phyloP scores from a whole-genome alignment of 805 yeast species.

The Kuraishia hungarica region DNA sequence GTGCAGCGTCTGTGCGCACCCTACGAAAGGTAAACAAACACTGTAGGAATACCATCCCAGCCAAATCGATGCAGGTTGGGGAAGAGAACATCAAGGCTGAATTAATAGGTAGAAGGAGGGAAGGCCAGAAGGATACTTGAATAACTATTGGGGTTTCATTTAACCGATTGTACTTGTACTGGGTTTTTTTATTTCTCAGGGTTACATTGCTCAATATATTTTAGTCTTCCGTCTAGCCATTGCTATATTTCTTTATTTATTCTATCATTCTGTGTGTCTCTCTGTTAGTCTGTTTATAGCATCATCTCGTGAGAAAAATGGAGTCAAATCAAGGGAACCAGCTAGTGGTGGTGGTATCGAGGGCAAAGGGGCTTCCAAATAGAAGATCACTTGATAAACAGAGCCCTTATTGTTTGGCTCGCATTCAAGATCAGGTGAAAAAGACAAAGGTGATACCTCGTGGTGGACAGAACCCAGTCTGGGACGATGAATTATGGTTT shows the following conservation, averaged over 20 bases:
- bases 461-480: slow-evolving; percentile 92
- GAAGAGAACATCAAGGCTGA: not conserved
- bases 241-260: too few relatives aligned
- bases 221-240: too few relatives aligned
- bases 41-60: not conserved
- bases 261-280: too few relatives aligned
- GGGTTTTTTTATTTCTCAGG: too few relatives aligned
- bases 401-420: slow-evolving; percentile 78
- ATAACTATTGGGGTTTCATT: not conserved
- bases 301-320: not conserved
- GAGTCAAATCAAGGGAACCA: slow-evolving; percentile 29
- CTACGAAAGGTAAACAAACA: not conserved
- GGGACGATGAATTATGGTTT: slow-evolving; percentile 73
- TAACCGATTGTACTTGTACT: not conserved
- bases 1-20: not conserved
- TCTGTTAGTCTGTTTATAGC: too few relatives aligned
- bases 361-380: slow-evolving; percentile 84
- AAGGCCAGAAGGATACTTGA: not conserved
- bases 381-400: slow-evolving; percentile 84
- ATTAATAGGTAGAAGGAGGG: not conserved
- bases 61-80: not conserved
- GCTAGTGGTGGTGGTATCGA: slow-evolving; percentile 65
- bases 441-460: slow-evolving; percentile 70
- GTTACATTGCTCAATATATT: too few relatives aligned
- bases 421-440: slow-evolving; percentile 76